These are phyloP conservation scores for Fonsecaea nubica DNA, from an alignment of 2,329 filamentous ascomycete species.

Conservation along the genomic window DNA sequence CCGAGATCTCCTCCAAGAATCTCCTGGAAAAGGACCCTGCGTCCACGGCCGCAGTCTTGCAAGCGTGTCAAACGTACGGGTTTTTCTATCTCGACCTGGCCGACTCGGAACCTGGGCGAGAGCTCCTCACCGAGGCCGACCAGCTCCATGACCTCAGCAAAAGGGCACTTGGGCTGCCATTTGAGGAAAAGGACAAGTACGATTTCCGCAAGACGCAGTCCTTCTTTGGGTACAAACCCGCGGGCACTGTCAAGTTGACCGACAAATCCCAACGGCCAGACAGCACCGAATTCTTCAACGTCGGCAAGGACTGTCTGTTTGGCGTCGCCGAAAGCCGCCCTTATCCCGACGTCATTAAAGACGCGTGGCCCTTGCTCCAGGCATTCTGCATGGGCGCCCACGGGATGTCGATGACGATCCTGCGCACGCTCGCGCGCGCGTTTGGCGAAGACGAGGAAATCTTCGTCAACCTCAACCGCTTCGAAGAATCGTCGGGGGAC, in stretches of 20 bases:
- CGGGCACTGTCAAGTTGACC: slow-evolving; percentile 27
- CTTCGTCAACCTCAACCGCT: slow-evolving; percentile 37
- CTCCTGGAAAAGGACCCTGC: slow-evolving; percentile 45
- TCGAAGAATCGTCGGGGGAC: slow-evolving; percentile 52
- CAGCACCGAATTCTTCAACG: slow-evolving; percentile 37
- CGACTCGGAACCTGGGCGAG: slow-evolving; percentile 44
- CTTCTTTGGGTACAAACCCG: slow-evolving; percentile 43
- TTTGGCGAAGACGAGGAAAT: slow-evolving; percentile 33
- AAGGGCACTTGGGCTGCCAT: slow-evolving; percentile 57
- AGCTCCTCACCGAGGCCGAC: slow-evolving; percentile 50
- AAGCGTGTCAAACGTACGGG: slow-evolving; percentile 54
- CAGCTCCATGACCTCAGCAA: slow-evolving; percentile 54
- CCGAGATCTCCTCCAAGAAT: slow-evolving; percentile 48
- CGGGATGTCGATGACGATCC: slow-evolving; percentile 35
- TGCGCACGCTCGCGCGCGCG: slow-evolving; percentile 34
- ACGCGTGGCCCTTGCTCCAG: slow-evolving; percentile 18
- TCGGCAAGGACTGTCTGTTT: slow-evolving; percentile 22
- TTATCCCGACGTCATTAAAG: slow-evolving; percentile 8
- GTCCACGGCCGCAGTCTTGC: slow-evolving; percentile 47
- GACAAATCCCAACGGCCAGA: slow-evolving; percentile 36
- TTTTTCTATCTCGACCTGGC: slow-evolving; percentile 64
- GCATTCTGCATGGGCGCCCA: slow-evolving; percentile 33
- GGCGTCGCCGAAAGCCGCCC: slow-evolving; percentile 10
- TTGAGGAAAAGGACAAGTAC: slow-evolving; percentile 41
- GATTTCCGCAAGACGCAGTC: slow-evolving; percentile 20